These are phyloP conservation scores for Paramecium sonneborni DNA, from an alignment of 73 alveolate genomes.

Conservation along the genomic window DNA sequence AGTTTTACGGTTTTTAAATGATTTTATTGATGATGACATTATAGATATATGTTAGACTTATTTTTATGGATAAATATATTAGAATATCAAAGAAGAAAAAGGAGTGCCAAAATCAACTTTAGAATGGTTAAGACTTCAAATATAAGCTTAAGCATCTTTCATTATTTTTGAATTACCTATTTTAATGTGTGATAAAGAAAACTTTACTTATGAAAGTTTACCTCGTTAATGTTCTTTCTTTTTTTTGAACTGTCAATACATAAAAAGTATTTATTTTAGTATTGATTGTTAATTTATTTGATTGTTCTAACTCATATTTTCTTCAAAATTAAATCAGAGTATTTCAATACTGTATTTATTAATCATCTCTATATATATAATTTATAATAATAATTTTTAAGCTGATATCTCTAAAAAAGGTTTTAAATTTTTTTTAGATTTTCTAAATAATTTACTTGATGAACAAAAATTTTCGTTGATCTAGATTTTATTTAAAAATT, in stretches of 20 bases:
- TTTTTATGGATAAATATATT: neutral
- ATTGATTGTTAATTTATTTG: too few species aligned
- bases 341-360: too few species aligned
- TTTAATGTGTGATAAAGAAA: neutral
- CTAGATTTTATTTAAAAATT: neutral
- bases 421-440: neutral
- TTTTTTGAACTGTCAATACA: too few species aligned
- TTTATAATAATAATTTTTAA: neutral
- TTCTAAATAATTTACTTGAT: neutral
- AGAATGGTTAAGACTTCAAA: neutral
- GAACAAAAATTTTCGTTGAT: neutral
- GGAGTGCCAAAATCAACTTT: neutral
- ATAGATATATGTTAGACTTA: neutral
- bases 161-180: neutral
- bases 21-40: neutral
- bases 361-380: neutral
- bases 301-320: too few species aligned
- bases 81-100: neutral
- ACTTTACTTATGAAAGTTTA: neutral
- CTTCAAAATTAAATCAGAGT: too few species aligned
- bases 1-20: neutral
- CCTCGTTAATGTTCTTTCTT: too few species aligned
- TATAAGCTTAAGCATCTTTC: neutral
- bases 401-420: constrained; percentile 2
- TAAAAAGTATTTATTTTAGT: too few species aligned